These are phyloP conservation scores for Aspergillus avenaceus DNA, from an alignment of 495 filamentous ascomycete genomes.

Conservation along the genomic window DNA sequence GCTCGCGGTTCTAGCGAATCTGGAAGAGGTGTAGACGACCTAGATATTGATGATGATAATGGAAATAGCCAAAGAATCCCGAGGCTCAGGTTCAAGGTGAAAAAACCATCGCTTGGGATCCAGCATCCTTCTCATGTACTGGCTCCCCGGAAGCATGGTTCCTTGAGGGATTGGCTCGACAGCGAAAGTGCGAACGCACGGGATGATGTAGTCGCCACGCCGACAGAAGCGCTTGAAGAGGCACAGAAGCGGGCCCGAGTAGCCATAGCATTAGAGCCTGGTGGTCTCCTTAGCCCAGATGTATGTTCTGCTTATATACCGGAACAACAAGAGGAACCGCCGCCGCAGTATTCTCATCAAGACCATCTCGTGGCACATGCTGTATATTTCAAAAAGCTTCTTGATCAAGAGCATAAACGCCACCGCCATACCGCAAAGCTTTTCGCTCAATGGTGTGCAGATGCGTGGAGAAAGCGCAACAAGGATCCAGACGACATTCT, in stretches of 20 bases:
- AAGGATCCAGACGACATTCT: constrained; percentile 44
- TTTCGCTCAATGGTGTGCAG: constrained; percentile 44
- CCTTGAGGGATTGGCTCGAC: constrained; percentile 57
- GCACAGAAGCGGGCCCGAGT: constrained; percentile 53
- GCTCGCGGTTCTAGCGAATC: background rate
- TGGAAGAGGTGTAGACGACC: constrained; percentile 5
- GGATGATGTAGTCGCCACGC: constrained; percentile 43
- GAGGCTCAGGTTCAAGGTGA: constrained; percentile 49
- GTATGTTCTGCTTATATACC: constrained; percentile 72
- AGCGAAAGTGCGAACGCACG: constrained; percentile 34
- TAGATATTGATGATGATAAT: constrained; percentile 14
- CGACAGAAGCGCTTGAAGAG: constrained; percentile 53
- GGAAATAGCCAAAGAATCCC: constrained; percentile 29
- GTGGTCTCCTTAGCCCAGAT: constrained; percentile 67
- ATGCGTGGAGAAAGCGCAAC: constrained; percentile 42
- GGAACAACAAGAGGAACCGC: constrained; percentile 68
- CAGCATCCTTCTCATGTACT: constrained; percentile 51
- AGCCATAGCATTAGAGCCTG: constrained; percentile 64
- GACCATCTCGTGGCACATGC: constrained; percentile 84
- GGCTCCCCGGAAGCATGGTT: constrained; percentile 37
- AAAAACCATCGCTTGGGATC: constrained; percentile 46
- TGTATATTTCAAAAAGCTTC: constrained; percentile 69
- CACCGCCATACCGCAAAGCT: constrained; percentile 52
- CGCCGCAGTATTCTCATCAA: constrained; percentile 74
- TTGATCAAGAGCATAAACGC: constrained; percentile 69